A percentile compares a stretch with the other conserved stretches of the same genome.
phyloP scores from a whole-genome alignment of 768 basidiomycete genomes.

The Naganishia randhawae region DNA sequence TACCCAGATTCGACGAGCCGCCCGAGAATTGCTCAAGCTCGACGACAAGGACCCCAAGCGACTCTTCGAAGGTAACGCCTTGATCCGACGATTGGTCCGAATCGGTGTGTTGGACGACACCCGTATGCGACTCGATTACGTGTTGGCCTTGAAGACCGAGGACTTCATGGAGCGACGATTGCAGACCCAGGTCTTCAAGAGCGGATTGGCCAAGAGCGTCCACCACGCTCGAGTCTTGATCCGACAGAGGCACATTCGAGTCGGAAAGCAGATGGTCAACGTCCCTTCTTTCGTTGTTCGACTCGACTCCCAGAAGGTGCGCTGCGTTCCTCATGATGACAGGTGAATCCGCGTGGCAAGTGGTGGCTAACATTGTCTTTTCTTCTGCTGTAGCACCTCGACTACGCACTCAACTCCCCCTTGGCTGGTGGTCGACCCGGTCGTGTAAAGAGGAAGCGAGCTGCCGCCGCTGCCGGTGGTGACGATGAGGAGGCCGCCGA shows the following conservation, averaged over 20 bases:
- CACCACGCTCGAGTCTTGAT: constrained; percentile 98
- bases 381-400: constrained; percentile 66
- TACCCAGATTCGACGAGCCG: constrained; percentile 87
- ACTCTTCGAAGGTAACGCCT: constrained; percentile 80
- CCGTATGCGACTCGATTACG: constrained; percentile 99
- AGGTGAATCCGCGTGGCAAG: not conserved
- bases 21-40: constrained; percentile 99
- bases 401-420: constrained; percentile 94
- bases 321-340: constrained; percentile 30
- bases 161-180: constrained; percentile 99
- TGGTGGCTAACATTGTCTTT: not conserved
- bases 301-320: constrained; percentile 90
- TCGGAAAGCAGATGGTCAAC: constrained; percentile 98
- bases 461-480: constrained; percentile 83
- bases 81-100: constrained; percentile 72
- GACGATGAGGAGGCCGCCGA: constrained; percentile 85
- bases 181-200: constrained; percentile 99
- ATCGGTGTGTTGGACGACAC: constrained; percentile 99
- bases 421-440: constrained; percentile 83
- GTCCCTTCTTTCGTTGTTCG: constrained; percentile 98
- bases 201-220: constrained; percentile 87
- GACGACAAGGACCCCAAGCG: constrained; percentile 99
- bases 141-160: constrained; percentile 96
- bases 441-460: constrained; percentile 98
- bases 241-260: constrained; percentile 98